Evolutionary conservation across 2,329 filamentous ascomycete species (phyloP).

Genomic region (Alternaria sp.): DNA sequence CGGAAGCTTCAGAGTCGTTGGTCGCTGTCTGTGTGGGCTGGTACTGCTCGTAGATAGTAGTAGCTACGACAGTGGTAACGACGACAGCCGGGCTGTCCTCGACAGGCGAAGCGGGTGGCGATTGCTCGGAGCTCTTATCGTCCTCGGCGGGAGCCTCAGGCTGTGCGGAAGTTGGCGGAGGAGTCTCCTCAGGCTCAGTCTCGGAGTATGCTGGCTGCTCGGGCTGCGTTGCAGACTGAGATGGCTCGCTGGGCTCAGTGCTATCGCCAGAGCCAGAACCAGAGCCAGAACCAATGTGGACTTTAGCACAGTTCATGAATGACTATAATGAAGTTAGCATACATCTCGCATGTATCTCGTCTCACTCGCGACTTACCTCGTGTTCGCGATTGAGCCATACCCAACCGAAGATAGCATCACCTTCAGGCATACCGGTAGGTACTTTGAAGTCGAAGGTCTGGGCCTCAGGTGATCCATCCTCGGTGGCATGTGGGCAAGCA

Average conservation of each 20-base stretch:
- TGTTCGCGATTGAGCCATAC: constrained; percentile 60
- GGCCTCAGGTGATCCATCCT: constrained; percentile 50
- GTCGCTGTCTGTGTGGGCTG: constrained; percentile 12
- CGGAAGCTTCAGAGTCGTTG: constrained; percentile 7
- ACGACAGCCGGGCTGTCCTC: constrained; percentile 10
- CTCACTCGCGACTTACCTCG: constrained; percentile 35
- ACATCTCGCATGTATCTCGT: not conserved
- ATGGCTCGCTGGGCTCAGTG: constrained; percentile 16
- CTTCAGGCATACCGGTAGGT: constrained; percentile 54
- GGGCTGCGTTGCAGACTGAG: constrained; percentile 26
- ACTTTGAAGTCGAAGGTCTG: constrained; percentile 59
- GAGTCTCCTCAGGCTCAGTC: constrained; percentile 19
- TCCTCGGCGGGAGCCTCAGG: constrained; percentile 12
- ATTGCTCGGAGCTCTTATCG: constrained; percentile 8
- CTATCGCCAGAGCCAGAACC: constrained; percentile 21
- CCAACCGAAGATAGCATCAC: constrained; percentile 58
- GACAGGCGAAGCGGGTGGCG: constrained; percentile 1
- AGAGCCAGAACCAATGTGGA: constrained; percentile 51
- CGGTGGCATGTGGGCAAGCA: constrained; percentile 56
- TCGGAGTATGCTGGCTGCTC: constrained; percentile 17
- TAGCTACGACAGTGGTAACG: constrained; percentile 15
- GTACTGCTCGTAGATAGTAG: constrained; percentile 10
- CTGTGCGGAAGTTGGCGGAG: constrained; percentile 8
- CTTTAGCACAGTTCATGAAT: constrained; percentile 57
- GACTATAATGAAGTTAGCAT: constrained; percentile 15